These are phyloP conservation scores for Chaetothyriales sp. DNA, from an alignment of 2,329 filamentous ascomycete species.

Conservation along the genomic window DNA sequence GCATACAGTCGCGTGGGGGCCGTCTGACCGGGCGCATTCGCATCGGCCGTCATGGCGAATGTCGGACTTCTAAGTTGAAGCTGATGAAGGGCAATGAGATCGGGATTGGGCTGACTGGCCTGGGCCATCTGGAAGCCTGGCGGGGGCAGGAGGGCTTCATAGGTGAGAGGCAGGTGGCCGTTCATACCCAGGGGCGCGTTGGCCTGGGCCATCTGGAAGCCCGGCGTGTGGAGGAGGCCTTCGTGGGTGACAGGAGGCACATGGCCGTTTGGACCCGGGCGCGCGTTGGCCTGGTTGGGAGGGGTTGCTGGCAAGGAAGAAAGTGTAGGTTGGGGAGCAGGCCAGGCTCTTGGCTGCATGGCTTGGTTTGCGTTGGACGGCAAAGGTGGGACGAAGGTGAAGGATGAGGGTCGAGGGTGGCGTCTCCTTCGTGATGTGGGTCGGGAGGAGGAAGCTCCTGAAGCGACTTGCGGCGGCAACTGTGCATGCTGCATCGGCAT, in stretches of 20 bases:
- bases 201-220: not conserved
- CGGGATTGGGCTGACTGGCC: constrained; percentile 27
- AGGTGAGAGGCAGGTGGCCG: not conserved
- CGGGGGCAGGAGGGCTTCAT: not conserved
- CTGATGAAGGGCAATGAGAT: constrained; percentile 43
- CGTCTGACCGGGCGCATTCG: constrained; percentile 13
- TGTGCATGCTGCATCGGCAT: not conserved
- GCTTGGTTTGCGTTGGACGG: not conserved
- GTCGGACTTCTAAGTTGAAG: constrained; percentile 42
- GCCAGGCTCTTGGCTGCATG: not conserved
- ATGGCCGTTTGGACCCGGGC: not conserved
- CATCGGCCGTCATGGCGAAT: constrained; percentile 23
- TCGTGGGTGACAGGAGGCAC: not conserved
- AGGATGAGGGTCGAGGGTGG: not conserved
- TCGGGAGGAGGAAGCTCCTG: not conserved
- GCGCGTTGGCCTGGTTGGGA: not conserved
- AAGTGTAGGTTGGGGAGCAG: not conserved
- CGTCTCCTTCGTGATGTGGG: not conserved
- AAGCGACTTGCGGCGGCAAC: not conserved
- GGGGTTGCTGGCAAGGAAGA: not conserved
- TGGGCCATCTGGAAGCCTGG: not conserved
- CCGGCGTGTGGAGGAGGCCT: not conserved
- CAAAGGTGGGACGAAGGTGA: not conserved
- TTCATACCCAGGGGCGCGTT: not conserved
- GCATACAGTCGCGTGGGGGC: constrained; percentile 22